A percentile compares a stretch with the other conserved stretches of the same genome.
Conservation (phyloP, 305 asterid species). For the Solanum chacoense region DNA sequence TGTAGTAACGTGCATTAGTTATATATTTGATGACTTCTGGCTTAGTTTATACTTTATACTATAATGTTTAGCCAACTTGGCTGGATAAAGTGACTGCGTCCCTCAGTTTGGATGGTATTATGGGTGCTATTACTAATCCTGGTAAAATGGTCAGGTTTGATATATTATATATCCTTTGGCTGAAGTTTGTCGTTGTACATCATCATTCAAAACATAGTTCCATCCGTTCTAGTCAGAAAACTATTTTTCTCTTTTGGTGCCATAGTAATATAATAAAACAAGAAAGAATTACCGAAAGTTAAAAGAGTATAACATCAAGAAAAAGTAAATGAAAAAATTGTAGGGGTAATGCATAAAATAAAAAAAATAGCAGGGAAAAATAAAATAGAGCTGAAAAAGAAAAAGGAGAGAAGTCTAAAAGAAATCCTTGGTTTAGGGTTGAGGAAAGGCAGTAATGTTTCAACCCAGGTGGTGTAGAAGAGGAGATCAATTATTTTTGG, state of each 20-base stretch:
- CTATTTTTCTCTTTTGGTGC: background rate
- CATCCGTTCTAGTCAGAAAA: background rate
- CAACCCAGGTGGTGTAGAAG: background rate
- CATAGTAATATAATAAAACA: background rate
- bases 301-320: background rate
- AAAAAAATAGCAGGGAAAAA: background rate
- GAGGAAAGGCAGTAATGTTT: background rate
- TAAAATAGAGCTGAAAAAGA: background rate
- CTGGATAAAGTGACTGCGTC: background rate
- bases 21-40: background rate
- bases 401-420: background rate
- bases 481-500: background rate
- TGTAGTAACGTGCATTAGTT: background rate
- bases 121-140: background rate
- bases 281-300: background rate
- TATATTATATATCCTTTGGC: background rate
- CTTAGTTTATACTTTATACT: background rate
- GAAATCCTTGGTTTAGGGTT: background rate
- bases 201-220: background rate
- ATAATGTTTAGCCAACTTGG: background rate
- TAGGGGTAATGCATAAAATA: background rate
- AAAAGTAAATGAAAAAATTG: background rate
- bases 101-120: background rate
- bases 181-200: background rate
- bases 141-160: background rate